phyloP scores from a whole-genome alignment of 192 early-diverging fungal genomes.

The Backusella tarrabulga region DNA sequence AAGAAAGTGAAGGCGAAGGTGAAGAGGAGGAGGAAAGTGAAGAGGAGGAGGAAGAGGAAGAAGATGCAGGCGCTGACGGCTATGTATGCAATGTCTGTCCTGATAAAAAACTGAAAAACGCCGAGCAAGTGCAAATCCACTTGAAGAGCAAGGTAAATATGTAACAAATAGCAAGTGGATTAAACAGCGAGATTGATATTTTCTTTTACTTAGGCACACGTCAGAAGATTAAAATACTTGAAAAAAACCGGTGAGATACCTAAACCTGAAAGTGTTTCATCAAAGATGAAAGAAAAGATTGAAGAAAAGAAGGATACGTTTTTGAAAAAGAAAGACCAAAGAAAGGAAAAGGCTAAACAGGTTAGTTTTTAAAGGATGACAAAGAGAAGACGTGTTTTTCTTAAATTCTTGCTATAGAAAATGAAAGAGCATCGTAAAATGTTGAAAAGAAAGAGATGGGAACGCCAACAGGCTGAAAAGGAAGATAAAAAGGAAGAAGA shows the following conservation, averaged over 20 bases:
- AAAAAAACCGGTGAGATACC: conserved; percentile 15
- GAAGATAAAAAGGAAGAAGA: neutral
- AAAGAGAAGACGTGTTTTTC: neutral
- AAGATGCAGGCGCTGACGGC: conserved; percentile 7
- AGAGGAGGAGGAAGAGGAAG: conserved; percentile 16
- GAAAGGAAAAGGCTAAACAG: conserved; percentile 9
- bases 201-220: conserved; percentile 9
- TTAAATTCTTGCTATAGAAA: conserved; percentile 10
- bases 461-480: conserved; percentile 19
- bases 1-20: neutral
- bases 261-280: conserved; percentile 3
- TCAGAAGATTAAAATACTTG: conserved; percentile 12
- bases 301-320: conserved; percentile 2
- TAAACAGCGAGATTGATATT: neutral
- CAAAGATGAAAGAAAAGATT: neutral
- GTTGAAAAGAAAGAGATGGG: conserved; percentile 24
- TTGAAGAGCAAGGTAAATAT: conserved; percentile 26
- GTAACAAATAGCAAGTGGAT: neutral
- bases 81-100: conserved; percentile 31
- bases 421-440: conserved; percentile 26
- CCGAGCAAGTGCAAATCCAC: conserved; percentile 23
- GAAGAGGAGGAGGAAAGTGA: conserved; percentile 1
- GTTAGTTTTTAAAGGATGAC: neutral
- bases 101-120: conserved; percentile 21
- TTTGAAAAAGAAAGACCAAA: conserved; percentile 17